Conservation (phyloP, 2,329 filamentous ascomycete genomes). For the Metarhizium sp. region DNA sequence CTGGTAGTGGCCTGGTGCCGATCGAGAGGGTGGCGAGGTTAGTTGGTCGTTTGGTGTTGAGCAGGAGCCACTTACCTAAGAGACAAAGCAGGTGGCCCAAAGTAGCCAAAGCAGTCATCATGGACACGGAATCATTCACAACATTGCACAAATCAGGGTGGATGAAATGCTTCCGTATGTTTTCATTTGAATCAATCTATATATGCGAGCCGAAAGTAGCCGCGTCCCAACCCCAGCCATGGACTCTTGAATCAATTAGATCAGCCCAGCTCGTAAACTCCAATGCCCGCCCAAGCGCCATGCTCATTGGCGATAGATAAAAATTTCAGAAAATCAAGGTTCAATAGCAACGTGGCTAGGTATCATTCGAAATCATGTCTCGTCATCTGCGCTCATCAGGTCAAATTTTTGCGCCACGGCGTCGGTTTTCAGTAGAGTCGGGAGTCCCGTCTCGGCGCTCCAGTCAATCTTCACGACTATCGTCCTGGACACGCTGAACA, state of each 20-base stretch:
- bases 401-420: constrained; percentile 4
- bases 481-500: constrained; percentile 76
- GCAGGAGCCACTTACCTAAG: neutral
- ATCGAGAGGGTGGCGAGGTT: neutral
- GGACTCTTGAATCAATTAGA: neutral
- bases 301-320: constrained; percentile 9
- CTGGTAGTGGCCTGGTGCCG: neutral
- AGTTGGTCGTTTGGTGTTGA: neutral
- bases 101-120: constrained; percentile 4
- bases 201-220: neutral
- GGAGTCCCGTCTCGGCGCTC: neutral
- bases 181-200: constrained; percentile 8
- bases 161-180: neutral
- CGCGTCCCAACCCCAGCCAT: neutral
- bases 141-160: neutral
- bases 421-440: neutral
- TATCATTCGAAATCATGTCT: constrained; percentile 8
- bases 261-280: constrained; percentile 5
- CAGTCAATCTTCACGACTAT: constrained; percentile 36
- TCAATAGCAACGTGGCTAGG: neutral
- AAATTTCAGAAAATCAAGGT: neutral
- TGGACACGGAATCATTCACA: neutral
- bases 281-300: constrained; percentile 12
- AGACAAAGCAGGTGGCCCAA: neutral
- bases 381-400: constrained; percentile 2